A percentile compares a stretch with the other conserved stretches of the same genome.
These are phyloP conservation scores for Discostella pseudostelligera DNA, from an alignment of 108 stramenopile species.

Conservation along the genomic window DNA sequence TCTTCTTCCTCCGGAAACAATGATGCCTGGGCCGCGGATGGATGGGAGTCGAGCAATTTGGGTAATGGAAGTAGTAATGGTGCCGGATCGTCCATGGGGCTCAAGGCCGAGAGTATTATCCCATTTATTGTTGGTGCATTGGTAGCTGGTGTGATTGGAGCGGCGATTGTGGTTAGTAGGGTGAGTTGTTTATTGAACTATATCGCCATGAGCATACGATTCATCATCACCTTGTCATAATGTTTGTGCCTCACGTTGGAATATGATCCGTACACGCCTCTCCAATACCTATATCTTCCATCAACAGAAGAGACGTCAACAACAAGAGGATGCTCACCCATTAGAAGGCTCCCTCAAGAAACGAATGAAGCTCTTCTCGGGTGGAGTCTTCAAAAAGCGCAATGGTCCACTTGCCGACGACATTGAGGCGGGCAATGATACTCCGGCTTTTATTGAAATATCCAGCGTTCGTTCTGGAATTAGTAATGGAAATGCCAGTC, in stretches of 20 bases:
- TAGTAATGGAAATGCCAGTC: too few species aligned
- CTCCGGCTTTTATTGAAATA: conserved; percentile 9
- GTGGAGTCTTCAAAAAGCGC: not conserved
- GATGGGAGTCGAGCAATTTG: conserved; percentile 10
- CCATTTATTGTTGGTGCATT: conserved; percentile 14
- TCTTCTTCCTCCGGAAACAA: not conserved
- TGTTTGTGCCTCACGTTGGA: too few species aligned
- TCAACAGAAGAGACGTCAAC: conserved; percentile 3
- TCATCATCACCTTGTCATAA: too few species aligned
- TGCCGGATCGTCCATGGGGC: not conserved
- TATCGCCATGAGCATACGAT: not conserved
- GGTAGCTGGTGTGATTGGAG: conserved; percentile 11
- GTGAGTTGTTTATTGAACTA: conserved; percentile 8
- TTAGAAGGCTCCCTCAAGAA: conserved; percentile 10
- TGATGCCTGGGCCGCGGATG: not conserved
- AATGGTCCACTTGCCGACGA: not conserved
- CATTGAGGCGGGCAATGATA: not conserved
- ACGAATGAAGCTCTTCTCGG: conserved; percentile 6
- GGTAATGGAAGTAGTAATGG: conserved; percentile 1
- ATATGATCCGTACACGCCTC: not conserved
- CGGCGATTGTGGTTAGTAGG: conserved; percentile 7
- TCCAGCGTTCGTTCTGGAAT: not conserved
- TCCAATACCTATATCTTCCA: not conserved
- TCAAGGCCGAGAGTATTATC: not conserved
- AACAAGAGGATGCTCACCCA: conserved; percentile 5